phyloP scores from a whole-genome alignment of 257 asterid genomes.

The Solanum lignicaule region DNA sequence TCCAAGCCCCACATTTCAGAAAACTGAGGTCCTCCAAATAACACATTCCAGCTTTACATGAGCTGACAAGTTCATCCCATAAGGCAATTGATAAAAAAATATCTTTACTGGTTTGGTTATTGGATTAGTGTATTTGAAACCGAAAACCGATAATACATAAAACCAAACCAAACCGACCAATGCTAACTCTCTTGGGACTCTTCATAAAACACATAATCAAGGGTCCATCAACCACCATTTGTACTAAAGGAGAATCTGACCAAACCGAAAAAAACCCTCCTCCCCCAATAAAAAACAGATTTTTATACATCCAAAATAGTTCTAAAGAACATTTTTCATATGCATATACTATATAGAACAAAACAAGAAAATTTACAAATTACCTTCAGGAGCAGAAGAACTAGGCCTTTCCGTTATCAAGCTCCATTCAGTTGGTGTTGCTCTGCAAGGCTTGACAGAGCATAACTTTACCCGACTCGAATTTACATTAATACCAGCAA shows the following conservation, averaged over 20 bases:
- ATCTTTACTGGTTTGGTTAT: background rate
- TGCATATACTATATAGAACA: background rate
- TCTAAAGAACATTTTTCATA: background rate
- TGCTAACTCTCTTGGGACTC: background rate
- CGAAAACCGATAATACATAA: background rate
- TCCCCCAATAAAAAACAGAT: background rate
- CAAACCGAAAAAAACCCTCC: background rate
- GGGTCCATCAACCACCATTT: background rate
- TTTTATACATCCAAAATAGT: background rate
- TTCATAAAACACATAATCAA: background rate
- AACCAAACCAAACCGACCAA: background rate
- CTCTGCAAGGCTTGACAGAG: slow-evolving; percentile 34
- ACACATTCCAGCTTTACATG: background rate
- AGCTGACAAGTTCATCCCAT: background rate
- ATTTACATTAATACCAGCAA: slow-evolving; percentile 4
- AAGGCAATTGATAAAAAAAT: background rate
- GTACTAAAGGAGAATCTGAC: background rate
- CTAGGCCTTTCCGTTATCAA: slow-evolving; percentile 50
- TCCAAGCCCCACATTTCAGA: background rate
- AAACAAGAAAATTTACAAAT: background rate
- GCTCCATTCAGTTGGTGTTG: slow-evolving; percentile 49
- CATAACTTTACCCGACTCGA: slow-evolving; percentile 23
- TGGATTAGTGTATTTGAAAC: background rate
- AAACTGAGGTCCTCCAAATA: background rate
- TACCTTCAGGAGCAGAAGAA: slow-evolving; percentile 53